These are phyloP conservation scores for Solanum ahanhuiri DNA, from an alignment of 257 asterid species.

Conservation along the genomic window DNA sequence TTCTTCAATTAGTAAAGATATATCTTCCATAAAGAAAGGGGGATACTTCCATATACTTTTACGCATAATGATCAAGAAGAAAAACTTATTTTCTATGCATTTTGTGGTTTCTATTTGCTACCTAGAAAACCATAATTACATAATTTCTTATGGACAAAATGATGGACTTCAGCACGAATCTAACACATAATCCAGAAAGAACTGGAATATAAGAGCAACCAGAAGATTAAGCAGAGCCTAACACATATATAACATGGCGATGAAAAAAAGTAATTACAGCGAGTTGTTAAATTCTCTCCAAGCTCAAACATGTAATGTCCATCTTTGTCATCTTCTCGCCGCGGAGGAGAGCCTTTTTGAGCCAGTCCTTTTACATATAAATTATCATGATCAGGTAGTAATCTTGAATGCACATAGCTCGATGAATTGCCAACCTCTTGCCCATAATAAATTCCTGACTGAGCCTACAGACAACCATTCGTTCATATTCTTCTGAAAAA, in stretches of 20 bases:
- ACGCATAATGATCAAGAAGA: neutral
- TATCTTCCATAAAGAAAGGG: neutral
- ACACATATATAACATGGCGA: conserved; percentile 8
- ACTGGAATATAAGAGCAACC: neutral
- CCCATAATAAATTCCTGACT: conserved; percentile 38
- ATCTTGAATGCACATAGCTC: conserved; percentile 43
- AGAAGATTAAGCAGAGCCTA: neutral
- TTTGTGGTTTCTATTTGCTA: neutral
- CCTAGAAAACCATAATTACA: neutral
- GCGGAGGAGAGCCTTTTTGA: conserved; percentile 53
- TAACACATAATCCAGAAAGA: neutral
- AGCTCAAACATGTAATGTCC: conserved; percentile 52
- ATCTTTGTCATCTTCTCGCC: conserved; percentile 52
- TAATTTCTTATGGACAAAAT: neutral
- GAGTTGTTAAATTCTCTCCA: conserved; percentile 54
- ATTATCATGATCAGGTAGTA: conserved; percentile 26
- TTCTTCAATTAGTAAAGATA: neutral
- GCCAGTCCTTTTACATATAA: conserved; percentile 28
- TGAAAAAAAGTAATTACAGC: conserved; percentile 34
- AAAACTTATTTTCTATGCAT: neutral
- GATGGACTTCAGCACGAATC: neutral
- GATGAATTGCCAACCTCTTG: conserved; percentile 41
- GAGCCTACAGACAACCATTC: conserved; percentile 47
- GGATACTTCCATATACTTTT: neutral
- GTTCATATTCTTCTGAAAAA: conserved; percentile 17